phyloP scores from a whole-genome alignment of 2,329 filamentous ascomycete species.

The Cladosporium sp. region DNA sequence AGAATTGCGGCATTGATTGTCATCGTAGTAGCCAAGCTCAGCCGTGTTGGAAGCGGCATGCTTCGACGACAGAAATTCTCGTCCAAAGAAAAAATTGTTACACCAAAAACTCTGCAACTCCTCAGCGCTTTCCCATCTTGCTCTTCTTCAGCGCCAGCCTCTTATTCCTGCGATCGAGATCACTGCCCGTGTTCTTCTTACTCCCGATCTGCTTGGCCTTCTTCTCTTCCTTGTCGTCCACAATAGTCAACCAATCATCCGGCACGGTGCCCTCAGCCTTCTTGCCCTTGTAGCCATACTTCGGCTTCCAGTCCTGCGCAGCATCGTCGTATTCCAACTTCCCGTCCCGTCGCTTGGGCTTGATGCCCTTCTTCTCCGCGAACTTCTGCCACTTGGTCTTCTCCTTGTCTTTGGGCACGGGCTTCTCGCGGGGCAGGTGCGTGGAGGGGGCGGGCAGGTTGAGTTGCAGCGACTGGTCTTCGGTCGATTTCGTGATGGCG shows the following conservation, averaged over 20 bases:
- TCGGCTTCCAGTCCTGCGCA: constrained; percentile 82
- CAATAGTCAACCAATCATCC: constrained; percentile 85
- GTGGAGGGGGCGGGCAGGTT: constrained; percentile 68
- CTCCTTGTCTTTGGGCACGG: constrained; percentile 73
- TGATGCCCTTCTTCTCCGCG: constrained; percentile 95
- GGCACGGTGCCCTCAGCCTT: constrained; percentile 77
- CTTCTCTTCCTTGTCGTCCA: constrained; percentile 66
- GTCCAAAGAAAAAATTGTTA: background rate
- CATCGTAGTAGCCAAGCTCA: no score
- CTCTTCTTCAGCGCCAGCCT: constrained; percentile 20
- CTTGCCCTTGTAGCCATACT: constrained; percentile 91
- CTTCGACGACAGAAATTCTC: background rate
- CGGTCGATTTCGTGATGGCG: constrained; percentile 64
- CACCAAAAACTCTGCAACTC: background rate
- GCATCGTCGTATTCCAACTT: constrained; percentile 82
- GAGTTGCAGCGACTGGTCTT: constrained; percentile 65
- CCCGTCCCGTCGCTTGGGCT: constrained; percentile 76
- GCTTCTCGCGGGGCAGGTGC: constrained; percentile 83
- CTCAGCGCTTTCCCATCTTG: constrained; percentile 11
- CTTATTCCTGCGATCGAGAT: constrained; percentile 13
- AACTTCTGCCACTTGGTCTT: constrained; percentile 96
- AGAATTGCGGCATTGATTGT: no score
- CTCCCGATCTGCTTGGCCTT: constrained; percentile 41
- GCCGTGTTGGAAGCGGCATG: no score
- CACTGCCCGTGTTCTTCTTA: constrained; percentile 55